Conservation (phyloP, 805 yeast genomes). For the Saccharomycopsis lassenensis region DNA sequence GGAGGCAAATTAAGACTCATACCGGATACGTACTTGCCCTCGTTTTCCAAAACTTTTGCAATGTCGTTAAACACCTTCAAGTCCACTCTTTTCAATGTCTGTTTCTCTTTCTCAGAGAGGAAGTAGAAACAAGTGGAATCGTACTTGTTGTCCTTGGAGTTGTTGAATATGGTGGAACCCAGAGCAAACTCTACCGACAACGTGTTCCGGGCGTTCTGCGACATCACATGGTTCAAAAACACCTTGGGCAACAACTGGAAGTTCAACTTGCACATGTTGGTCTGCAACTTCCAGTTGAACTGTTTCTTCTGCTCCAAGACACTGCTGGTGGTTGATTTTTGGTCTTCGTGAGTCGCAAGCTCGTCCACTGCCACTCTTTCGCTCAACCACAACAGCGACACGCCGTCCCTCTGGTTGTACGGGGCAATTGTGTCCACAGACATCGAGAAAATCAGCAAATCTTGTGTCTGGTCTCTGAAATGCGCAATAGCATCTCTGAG, state of each 20-base stretch:
- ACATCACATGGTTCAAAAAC: neutral
- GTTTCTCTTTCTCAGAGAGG: constrained; percentile 4
- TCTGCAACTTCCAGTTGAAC: constrained; percentile 4
- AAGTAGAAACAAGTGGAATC: constrained; percentile 10
- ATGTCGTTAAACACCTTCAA: constrained; percentile 4
- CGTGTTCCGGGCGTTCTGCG: too few relatives aligned
- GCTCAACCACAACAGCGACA: constrained; percentile 14
- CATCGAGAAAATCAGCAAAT: constrained; percentile 12
- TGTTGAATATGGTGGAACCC: constrained; percentile 10
- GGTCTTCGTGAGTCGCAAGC: constrained; percentile 2
- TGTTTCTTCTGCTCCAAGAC: neutral
- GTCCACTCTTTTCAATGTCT: constrained; percentile 5
- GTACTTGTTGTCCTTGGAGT: constrained; percentile 1
- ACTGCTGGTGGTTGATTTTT: neutral
- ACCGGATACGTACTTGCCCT: constrained; percentile 5
- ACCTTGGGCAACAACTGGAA: too few relatives aligned
- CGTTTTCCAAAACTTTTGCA: constrained; percentile 4
- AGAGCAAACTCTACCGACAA: constrained; percentile 6
- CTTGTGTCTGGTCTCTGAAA: constrained; percentile 1
- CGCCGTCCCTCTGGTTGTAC: constrained; percentile 7
- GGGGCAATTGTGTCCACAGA: constrained; percentile 17
- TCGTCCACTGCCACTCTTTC: constrained; percentile 1
- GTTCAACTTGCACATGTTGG: constrained; percentile 5
- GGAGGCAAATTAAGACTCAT: constrained; percentile 6
- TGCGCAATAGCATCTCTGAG: neutral